These are phyloP conservation scores for Alnus rubra DNA, from an alignment of 306 rosid genomes.

Conservation along the genomic window DNA sequence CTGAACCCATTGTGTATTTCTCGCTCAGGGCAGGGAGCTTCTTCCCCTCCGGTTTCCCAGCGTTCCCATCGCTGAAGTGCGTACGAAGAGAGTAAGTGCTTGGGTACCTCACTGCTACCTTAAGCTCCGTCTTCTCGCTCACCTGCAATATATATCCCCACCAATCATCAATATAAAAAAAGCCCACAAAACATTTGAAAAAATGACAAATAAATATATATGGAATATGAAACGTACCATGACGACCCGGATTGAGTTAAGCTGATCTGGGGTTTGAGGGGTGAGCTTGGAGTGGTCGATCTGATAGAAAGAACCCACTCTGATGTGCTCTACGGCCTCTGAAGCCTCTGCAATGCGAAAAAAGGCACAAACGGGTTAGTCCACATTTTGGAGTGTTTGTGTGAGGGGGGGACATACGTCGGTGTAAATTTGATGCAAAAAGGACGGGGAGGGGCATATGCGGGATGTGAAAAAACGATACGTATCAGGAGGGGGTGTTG, in stretches of 20 bases:
- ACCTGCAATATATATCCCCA: slow-evolving; percentile 42
- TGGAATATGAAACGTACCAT: slow-evolving; percentile 46
- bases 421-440: background rate
- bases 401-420: background rate
- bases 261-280: slow-evolving; percentile 48
- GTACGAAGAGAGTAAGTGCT: slow-evolving; percentile 62
- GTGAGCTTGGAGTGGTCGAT: slow-evolving; percentile 65
- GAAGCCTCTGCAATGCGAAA: slow-evolving; percentile 35
- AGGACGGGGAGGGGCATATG: background rate
- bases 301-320: slow-evolving; percentile 66
- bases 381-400: background rate
- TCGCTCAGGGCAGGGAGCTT: slow-evolving; percentile 67
- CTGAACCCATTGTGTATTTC: slow-evolving; percentile 53
- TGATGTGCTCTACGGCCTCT: slow-evolving; percentile 35
- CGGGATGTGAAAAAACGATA: background rate
- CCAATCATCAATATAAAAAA: background rate
- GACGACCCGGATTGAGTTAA: slow-evolving; percentile 56
- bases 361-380: background rate
- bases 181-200: background rate
- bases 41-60: slow-evolving; percentile 37
- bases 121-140: slow-evolving; percentile 42
- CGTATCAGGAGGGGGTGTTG: slow-evolving; percentile 5
- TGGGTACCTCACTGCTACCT: slow-evolving; percentile 68
- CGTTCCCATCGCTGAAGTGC: slow-evolving; percentile 41
- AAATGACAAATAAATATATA: background rate